Conservation (phyloP, 1,139 yeast genomes). For the Petasospora fabianii region DNA sequence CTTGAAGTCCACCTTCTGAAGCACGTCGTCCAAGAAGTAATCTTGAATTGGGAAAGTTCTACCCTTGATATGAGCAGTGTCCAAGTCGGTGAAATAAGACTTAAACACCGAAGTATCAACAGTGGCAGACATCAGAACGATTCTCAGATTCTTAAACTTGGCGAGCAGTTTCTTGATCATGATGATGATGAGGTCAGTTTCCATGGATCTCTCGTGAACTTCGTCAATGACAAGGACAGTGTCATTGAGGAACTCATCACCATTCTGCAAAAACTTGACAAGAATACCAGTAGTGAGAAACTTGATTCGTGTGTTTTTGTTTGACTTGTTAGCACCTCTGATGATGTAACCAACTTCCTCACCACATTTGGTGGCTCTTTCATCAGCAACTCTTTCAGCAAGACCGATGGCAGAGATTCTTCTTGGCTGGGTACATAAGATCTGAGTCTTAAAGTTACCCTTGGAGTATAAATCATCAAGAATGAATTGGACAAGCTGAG, state of each 20-base stretch:
- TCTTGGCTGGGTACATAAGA: slow-evolving; percentile 92
- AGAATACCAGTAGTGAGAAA: slow-evolving; percentile 94
- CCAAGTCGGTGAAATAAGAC: slow-evolving; percentile 50
- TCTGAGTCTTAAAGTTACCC: slow-evolving; percentile 51
- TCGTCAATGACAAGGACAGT: slow-evolving; percentile 74
- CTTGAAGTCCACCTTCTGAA: slow-evolving; percentile 51
- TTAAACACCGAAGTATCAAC: slow-evolving; percentile 70
- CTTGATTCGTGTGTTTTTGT: slow-evolving; percentile 58
- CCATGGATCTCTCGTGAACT: slow-evolving; percentile 93
- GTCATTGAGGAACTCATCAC: slow-evolving; percentile 45
- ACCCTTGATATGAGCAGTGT: slow-evolving; percentile 77
- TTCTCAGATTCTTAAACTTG: slow-evolving; percentile 48
- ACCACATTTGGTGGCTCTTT: slow-evolving; percentile 67
- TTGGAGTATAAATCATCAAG: slow-evolving; percentile 52
- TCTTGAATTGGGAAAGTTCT: slow-evolving; percentile 90
- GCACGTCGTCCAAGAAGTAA: slow-evolving; percentile 61
- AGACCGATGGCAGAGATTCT: slow-evolving; percentile 93
- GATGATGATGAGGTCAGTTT: slow-evolving; percentile 80
- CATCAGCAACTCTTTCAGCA: slow-evolving; percentile 89
- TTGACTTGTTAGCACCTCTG: slow-evolving; percentile 80
- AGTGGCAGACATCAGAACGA: slow-evolving; percentile 93
- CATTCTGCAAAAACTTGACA: slow-evolving; percentile 74
- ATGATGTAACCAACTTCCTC: slow-evolving; percentile 84
- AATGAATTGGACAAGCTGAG: slow-evolving; percentile 87
- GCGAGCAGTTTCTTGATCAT: slow-evolving; percentile 59